A percentile compares a stretch with the other conserved stretches of the same genome.
These are phyloP conservation scores for Daldinia eschscholtzii DNA, from an alignment of 2,329 filamentous ascomycete genomes.

Conservation along the genomic window DNA sequence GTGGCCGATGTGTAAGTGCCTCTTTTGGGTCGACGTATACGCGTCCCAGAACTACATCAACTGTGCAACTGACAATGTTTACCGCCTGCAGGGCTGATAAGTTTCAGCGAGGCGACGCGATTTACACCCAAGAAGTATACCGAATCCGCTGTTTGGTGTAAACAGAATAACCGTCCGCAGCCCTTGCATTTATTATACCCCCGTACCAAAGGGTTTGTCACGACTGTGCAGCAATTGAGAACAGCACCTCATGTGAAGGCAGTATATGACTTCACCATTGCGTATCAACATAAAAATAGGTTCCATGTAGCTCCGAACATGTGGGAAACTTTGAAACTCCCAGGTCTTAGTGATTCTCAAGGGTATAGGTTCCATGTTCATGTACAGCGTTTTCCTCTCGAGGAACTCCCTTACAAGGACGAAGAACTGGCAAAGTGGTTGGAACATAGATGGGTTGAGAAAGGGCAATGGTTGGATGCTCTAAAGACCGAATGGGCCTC, in stretches of 20 bases:
- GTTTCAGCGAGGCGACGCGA: constrained; percentile 73
- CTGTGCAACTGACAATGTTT: constrained; percentile 24
- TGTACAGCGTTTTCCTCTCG: constrained; percentile 62
- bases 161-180: constrained; percentile 61
- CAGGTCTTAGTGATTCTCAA: constrained; percentile 54
- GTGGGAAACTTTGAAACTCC: constrained; percentile 64
- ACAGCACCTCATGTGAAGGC: constrained; percentile 64
- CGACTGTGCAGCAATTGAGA: constrained; percentile 68
- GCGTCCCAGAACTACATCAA: constrained; percentile 6
- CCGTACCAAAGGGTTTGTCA: constrained; percentile 71
- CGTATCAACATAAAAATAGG: constrained; percentile 60
- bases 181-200: constrained; percentile 71
- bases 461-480: constrained; percentile 64
- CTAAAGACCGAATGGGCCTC: constrained; percentile 58
- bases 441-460: constrained; percentile 66
- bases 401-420: constrained; percentile 62
- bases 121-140: constrained; percentile 67
- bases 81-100: constrained; percentile 67
- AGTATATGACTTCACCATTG: constrained; percentile 68
- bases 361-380: constrained; percentile 66
- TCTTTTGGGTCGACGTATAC: neutral
- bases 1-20: constrained; percentile 69
- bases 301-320: constrained; percentile 64
- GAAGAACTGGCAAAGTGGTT: constrained; percentile 65
- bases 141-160: constrained; percentile 66